Base-by-base conservation (phyloP, 148 eudicot genomes). In the Beta vulgaris region DNA sequence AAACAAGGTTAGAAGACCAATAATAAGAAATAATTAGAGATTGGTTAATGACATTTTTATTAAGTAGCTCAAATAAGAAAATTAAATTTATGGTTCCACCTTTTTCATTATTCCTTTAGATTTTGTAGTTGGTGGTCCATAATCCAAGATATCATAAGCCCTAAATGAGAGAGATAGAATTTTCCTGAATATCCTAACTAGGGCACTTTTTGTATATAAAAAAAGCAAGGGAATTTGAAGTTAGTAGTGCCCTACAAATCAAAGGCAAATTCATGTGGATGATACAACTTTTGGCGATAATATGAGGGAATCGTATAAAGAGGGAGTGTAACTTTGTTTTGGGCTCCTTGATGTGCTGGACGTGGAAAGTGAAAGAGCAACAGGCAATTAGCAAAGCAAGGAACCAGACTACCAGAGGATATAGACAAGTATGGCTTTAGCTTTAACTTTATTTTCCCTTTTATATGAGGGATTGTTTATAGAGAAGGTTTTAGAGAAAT, bases 331-430 rank as follows among this genome's bases (percentile, higher is more conserved):
- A 59, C 69, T 79, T 79, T 69, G 74, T 69, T 74, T 69, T 68
- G 63, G 21, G 74, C 69, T 69, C 48, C 64, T 62, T 51, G 5
- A 40, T 28, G 64, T 40, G 43, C 58, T 53, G 16, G 37, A 46
- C 69, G 49, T 77, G 69, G 60, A 79, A 74, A 79, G 82, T 69
- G 57, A 69, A 35, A 37, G 74, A 68, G 68, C 34, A 44, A 77
- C 28, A 63, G 11, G 73, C 73, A 44, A 77, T 21, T 51, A 6
- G 73, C 73, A 60, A 79, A 79, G 78, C 70, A 69, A 79, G 51
- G 87, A 82, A 84, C 83, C 82, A 42, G 72, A 72, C 85, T 79
- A 84, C 83, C 82, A 42, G 72, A 72, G 39, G 87, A 82, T 78
- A 32, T 76, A 76, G 78, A 85, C 87, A 76, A 77, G 84, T 81